phyloP scores from a whole-genome alignment of 2,329 filamentous ascomycete species.

The Alternaria incomplexa region DNA sequence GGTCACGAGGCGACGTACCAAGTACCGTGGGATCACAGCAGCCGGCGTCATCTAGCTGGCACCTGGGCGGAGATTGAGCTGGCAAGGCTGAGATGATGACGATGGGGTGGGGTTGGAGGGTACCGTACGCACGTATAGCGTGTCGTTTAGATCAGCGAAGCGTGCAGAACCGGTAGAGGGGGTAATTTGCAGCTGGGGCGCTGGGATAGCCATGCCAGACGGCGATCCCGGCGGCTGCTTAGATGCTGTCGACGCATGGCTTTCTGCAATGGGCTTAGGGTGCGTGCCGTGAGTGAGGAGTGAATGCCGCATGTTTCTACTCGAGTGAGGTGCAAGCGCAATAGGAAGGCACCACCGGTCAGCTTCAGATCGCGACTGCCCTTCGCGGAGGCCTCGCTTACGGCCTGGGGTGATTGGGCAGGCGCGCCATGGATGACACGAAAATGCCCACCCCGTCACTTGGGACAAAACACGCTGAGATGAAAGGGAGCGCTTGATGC shows the following conservation, averaged over 20 bases:
- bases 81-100: constrained; percentile 7
- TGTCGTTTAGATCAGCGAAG: constrained; percentile 19
- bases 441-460: constrained; percentile 12
- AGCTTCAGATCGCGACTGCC: constrained; percentile 15
- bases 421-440: constrained; percentile 20
- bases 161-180: constrained; percentile 33
- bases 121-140: constrained; percentile 3
- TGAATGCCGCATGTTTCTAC: constrained; percentile 4
- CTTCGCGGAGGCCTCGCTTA: constrained; percentile 30
- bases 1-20: background rate
- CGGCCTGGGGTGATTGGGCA: constrained; percentile 27
- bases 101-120: background rate
- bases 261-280: background rate
- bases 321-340: constrained; percentile 3
- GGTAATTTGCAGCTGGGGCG: constrained; percentile 7
- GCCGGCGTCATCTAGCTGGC: background rate
- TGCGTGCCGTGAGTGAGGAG: background rate
- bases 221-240: background rate
- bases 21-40: background rate
- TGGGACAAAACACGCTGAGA: constrained; percentile 25
- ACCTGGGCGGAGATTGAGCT: background rate
- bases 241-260: background rate
- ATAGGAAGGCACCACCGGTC: constrained; percentile 14
- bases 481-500: constrained; percentile 23
- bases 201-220: background rate